Percentiles rank a stretch among this genome's conserved stretches.
Conservation (phyloP, 2,329 filamentous ascomycete species). For the Incumbomyces lentus region DNA sequence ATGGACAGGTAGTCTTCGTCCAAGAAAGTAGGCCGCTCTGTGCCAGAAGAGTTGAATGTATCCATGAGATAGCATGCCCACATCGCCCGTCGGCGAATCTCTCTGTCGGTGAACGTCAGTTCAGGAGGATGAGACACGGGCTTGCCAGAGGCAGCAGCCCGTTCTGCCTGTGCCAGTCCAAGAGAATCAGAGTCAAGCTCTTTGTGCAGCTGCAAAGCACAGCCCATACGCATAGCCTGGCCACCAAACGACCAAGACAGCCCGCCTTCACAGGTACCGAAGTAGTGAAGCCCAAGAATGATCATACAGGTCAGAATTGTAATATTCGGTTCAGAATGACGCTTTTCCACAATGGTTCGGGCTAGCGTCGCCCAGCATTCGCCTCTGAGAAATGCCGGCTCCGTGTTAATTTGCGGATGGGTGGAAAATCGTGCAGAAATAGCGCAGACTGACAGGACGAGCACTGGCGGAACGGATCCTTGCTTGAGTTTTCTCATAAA, state of each 20-base stretch:
- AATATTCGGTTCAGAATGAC: slow-evolving; percentile 92
- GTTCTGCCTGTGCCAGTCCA: slow-evolving; percentile 39
- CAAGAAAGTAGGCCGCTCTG: slow-evolving; percentile 82
- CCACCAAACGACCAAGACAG: slow-evolving; percentile 93
- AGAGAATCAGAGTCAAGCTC: slow-evolving; percentile 76
- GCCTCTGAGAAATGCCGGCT: slow-evolving; percentile 74
- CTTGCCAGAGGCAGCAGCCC: slow-evolving; percentile 11
- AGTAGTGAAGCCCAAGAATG: slow-evolving; percentile 83
- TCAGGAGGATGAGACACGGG: slow-evolving; percentile 40
- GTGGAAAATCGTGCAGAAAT: slow-evolving; percentile 91
- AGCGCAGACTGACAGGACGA: slow-evolving; percentile 88
- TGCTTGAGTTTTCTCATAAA: slow-evolving; percentile 76
- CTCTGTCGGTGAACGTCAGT: slow-evolving; percentile 81
- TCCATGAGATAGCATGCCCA: slow-evolving; percentile 99
- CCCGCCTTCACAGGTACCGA: slow-evolving; percentile 91
- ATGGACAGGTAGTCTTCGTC: slow-evolving; percentile 82
- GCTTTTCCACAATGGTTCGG: slow-evolving; percentile 73
- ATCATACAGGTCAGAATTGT: slow-evolving; percentile 87
- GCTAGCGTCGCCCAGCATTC: slow-evolving; percentile 84
- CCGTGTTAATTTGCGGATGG: slow-evolving; percentile 66
- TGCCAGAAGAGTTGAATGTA: slow-evolving; percentile 90
- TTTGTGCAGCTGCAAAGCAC: slow-evolving; percentile 84
- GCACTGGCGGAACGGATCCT: slow-evolving; percentile 73
- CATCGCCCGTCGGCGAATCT: slow-evolving; percentile 89
- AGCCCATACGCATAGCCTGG: slow-evolving; percentile 93